Evolutionary conservation across 139 green algal genomes (phyloP), one percentile per base, ranked within the genome.

Genomic region (Asterochloris sp.): DNA sequence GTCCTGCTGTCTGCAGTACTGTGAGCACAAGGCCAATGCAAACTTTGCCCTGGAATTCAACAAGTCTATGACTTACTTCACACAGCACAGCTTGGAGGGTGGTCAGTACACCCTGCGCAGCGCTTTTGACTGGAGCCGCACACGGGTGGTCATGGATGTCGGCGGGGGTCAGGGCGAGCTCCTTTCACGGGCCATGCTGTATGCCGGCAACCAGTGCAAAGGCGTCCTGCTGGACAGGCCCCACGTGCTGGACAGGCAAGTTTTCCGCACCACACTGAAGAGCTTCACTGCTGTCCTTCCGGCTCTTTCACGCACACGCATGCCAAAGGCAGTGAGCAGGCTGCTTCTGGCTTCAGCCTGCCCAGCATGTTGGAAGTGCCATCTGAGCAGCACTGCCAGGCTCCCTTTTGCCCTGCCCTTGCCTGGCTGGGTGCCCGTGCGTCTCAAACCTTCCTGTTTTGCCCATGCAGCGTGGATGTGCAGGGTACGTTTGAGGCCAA

Each of bases 1-100:
- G 66, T 6, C 19, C 66, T 71, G 66, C n/a, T 76, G n/a, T 47
- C 38, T 80, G 83, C 83, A 87, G 83, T 87, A 84, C 62, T 78
- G 78, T 21, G 83, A 87, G 67, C 47, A 73, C 8, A 19, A 77
- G 68, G 83, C 69, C 8, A 76, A 87, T 73, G 83, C 78, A 64
- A 74, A 63, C 10, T 87, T 84, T 74, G 78, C 73, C 15, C 73
- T 71, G 29, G 83, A 87, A 12, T 87, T 87, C 74, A 73, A 69
- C 73, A 47, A 87, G 26, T 62, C 83, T 21, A 87, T 87, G 83
- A 87, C 83, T 9, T 84, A 84, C 83, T 87, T 84, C 78, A 87
- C 83, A 23, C 78, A 78, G 73, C 83, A 82, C 61, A 87, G 83
- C 79, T 69, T 87, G 73, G 73, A 64, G 61, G 78, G 83, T 1